Percentiles rank a stretch among this genome's conserved stretches.
These are phyloP conservation scores for Microcera coccophila DNA, from an alignment of 2,329 filamentous ascomycete species.

Conservation along the genomic window DNA sequence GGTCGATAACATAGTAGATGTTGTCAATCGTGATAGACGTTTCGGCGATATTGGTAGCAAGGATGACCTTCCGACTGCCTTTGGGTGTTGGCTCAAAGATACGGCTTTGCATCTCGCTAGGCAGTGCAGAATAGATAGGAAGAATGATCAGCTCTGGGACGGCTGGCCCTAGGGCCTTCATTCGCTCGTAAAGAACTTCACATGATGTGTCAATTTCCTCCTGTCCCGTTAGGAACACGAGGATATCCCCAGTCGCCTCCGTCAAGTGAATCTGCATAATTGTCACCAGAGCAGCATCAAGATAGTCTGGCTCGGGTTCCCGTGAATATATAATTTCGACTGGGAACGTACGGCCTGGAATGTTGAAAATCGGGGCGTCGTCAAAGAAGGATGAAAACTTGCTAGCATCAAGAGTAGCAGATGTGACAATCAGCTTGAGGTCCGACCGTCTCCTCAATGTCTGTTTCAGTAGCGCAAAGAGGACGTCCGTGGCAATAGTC, in stretches of 20 bases:
- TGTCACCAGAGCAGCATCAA: constrained; percentile 83
- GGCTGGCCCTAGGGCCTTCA: constrained; percentile 80
- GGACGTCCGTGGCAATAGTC: constrained; percentile 90
- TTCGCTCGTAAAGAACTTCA: constrained; percentile 87
- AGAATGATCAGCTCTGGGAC: constrained; percentile 88
- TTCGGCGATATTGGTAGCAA: constrained; percentile 96
- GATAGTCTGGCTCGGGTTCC: constrained; percentile 89
- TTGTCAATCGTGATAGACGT: constrained; percentile 96
- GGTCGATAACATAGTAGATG: constrained; percentile 91
- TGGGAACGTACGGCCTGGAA: constrained; percentile 87
- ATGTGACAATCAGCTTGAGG: constrained; percentile 93
- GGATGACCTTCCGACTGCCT: constrained; percentile 85
- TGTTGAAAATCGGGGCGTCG: constrained; percentile 88
- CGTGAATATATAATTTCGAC: constrained; percentile 92
- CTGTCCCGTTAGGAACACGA: constrained; percentile 91
- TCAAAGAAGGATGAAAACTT: constrained; percentile 97
- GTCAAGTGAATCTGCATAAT: constrained; percentile 96
- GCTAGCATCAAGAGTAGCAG: constrained; percentile 91
- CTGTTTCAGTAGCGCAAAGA: constrained; percentile 93
- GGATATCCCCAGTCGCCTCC: constrained; percentile 83
- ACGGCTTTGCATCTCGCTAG: constrained; percentile 82
- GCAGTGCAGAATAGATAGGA: constrained; percentile 87
- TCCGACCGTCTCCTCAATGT: constrained; percentile 80
- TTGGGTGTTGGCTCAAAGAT: constrained; percentile 88
- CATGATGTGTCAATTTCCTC: constrained; percentile 94